Evolutionary conservation across 83 land plant species (phyloP).

Genomic region (Picea mariana): DNA sequence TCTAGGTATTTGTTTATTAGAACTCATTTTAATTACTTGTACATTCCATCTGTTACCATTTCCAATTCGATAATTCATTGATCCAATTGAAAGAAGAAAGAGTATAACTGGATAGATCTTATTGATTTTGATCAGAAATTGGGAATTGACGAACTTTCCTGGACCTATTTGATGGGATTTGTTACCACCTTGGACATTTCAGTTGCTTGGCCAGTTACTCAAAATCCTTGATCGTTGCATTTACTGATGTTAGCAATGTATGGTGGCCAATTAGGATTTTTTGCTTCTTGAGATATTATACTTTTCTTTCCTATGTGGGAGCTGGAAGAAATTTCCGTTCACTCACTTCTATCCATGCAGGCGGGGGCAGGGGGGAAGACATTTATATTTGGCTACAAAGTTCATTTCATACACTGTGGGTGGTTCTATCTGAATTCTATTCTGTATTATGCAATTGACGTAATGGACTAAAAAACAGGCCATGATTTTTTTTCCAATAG

Average conservation of each 20-base stretch:
- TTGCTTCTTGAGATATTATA: neutral
- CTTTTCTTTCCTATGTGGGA: constrained; percentile 6
- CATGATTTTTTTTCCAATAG: too few species aligned
- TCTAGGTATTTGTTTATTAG: neutral
- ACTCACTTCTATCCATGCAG: too few species aligned
- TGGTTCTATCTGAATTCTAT: too few species aligned
- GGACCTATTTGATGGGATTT: neutral
- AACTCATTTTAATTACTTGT: neutral
- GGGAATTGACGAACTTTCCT: neutral
- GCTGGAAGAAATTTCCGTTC: neutral
- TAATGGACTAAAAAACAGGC: too few species aligned
- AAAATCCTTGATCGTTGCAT: neutral
- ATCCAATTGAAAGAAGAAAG: neutral
- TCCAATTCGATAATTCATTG: neutral
- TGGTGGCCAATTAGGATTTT: constrained; percentile 11
- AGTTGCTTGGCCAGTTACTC: neutral
- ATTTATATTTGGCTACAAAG: too few species aligned
- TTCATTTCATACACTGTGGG: too few species aligned
- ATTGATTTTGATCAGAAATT: constrained; percentile 8
- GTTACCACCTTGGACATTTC: neutral
- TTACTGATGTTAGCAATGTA: constrained; percentile 1
- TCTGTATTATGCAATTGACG: too few species aligned
- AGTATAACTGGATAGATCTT: neutral
- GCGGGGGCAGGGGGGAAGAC: too few species aligned
- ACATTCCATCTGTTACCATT: neutral